Evolutionary conservation across 257 asterid genomes (phyloP), one percentile per base, ranked within the genome.

Genomic region (Lycium ferocissimum): DNA sequence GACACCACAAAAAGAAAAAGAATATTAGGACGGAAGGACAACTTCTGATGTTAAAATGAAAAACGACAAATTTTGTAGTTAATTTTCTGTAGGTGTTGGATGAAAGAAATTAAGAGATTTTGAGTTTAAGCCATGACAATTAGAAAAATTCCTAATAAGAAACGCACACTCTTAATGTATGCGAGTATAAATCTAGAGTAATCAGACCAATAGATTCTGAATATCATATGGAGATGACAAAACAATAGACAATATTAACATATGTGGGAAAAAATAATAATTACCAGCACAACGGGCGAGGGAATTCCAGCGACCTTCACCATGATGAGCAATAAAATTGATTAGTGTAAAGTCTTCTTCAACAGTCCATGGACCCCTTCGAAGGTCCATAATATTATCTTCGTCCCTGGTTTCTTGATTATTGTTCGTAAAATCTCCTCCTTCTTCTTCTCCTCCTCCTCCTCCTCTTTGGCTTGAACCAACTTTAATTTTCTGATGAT

Each of bases 291-390:
- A 92, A 7, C 92, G 93, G 26, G 98, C 95, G 0, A 93, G 98
- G 40, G 98, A 92, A 67, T 95, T 95, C 98, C 98, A 95, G 6
- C 98, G 97, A 75, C 98, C 98, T 88, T 95, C 98, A 17, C 98
- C 98, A 26, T 95, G 94, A 61, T 88, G 97, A 57, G 97, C 94
- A 86, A 95, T 89, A 86, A 92, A 92, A 81, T 95, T 93, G 88
- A 92, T 91, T 38, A 94, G 93, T 26, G 65, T 78, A 26, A 78
- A 78, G 2, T 78, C 82, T 78, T 78, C 82, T 78, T 78, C 82
- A 53, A 92, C 95, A 1, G 97, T 95, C 98, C 98, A 95, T 0
- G 98, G 97, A 14, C 98, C 97, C 84, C 97, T 89, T 58, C 97
- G 85, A 1, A 93, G 85, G 82, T 91, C 97, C 93, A 88, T 51